Base-by-base conservation (phyloP, 176 grass and related monocot genomes). In the Avena sativa region DNA sequence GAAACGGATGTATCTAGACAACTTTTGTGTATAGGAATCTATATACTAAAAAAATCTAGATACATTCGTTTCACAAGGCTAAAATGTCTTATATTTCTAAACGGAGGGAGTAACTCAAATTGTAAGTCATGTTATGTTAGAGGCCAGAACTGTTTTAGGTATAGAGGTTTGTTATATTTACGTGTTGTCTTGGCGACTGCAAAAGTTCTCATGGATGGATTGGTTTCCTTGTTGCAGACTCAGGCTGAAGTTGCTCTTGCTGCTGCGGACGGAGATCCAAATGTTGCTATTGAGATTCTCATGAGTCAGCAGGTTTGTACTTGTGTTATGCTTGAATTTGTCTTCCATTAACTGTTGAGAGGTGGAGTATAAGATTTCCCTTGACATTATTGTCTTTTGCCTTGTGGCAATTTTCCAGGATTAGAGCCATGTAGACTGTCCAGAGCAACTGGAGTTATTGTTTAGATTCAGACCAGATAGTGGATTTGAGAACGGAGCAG, bases 211-310 rank as follows among this genome's bases (percentile, higher is more conserved):
- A 75, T 8, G 58, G 20, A 76, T 60, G 36, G 7, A 87, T 68
- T 58, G 79, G 51, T 78, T 55, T 80, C 69, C 55, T 69, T 85
- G 5, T 71, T 92, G 68, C 85, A 98, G 94, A 96, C 94, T 53
- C 90, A 96, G 61, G 90, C 97, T 86, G 97, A 98, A 92, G 97
- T 98, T 89, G 93, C 97, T 78, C 89, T 98, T 58, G 89, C 97
- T 47, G 97, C 97, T 12, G 97, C 94, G 34, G 94, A 98, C 65
- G 94, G 94, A 87, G 97, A 98, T 90, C 90, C 97, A 25, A 94
- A 83, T 91, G 92, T 98, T 36, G 97, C 97, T 30, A 93, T 98
- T 87, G 97, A 99, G 82, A 99, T 99, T 83, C 90, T 99, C 30
- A 96, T 93, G 97, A 96, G 67, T 36, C 94, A 99, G 74, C 92